phyloP scores from a whole-genome alignment of 345 rosid species.

The Pistacia integerrima region DNA sequence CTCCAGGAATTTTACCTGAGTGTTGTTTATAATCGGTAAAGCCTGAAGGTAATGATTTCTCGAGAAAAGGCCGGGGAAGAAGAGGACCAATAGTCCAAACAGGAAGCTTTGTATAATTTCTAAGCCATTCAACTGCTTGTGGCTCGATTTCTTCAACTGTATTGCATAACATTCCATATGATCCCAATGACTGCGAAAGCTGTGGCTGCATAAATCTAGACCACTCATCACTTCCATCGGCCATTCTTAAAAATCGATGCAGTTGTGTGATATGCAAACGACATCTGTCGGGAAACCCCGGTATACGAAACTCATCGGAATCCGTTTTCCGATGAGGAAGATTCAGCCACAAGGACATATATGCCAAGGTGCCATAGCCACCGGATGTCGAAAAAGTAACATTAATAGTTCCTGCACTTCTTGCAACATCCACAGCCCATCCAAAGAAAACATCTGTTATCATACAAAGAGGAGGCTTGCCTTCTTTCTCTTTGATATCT shows the following conservation, averaged over 20 bases:
- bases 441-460: conserved; percentile 44
- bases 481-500: conserved; percentile 21
- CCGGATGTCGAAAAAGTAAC: conserved; percentile 38
- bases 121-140: conserved; percentile 28
- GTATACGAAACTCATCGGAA: conserved; percentile 36
- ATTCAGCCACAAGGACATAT: conserved; percentile 43
- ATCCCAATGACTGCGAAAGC: conserved; percentile 28
- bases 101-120: conserved; percentile 34
- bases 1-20: conserved; percentile 32
- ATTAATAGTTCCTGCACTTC: conserved; percentile 27
- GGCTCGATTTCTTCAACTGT: conserved; percentile 47
- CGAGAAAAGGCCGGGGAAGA: conserved; percentile 33
- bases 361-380: conserved; percentile 45
- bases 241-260: conserved; percentile 29
- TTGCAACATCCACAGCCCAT: conserved; percentile 43
- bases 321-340: conserved; percentile 41
- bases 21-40: conserved; percentile 8
- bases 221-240: conserved; percentile 48
- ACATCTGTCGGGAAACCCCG: conserved; percentile 46
- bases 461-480: conserved; percentile 43
- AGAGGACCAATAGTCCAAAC: conserved; percentile 53
- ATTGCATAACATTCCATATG: conserved; percentile 44
- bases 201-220: conserved; percentile 41
- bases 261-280: conserved; percentile 44
- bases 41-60: background rate